Evolutionary conservation across 2,329 filamentous ascomycete species (phyloP), one percentile per base, ranked within the genome.

Genomic region (Fusarium sp.): DNA sequence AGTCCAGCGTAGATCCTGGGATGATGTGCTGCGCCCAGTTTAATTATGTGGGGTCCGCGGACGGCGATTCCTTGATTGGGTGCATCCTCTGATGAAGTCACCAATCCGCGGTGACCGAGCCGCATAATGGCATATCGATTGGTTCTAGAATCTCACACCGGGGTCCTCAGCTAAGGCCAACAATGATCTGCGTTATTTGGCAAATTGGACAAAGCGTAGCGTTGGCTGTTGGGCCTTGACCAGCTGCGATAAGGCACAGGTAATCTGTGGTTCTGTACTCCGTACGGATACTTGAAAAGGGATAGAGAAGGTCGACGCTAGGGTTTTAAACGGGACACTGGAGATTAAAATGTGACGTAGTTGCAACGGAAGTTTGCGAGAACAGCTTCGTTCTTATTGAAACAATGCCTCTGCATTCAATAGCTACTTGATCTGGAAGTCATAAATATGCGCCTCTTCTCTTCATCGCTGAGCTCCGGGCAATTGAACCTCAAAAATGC

Each of bases 51-150:
- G 58, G 58, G 39, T 22, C 45, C 10, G 19, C n/a, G n/a, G 25
- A 3, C 49, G 60, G 60, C 50, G 60, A 62, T 62, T 63, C 58
- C 60, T 43, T 49, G 10, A 50, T 60, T 40, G 19, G 49, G 33
- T 37, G 3, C 6, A 32, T 32, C 37, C 10, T 35, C 17, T 41
- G 17, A 13, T 22, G 6, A 19, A 22, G 23, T 39, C 37, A 30
- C 58, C 60, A 63, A 63, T 63, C 50, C 35, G 44, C 44, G 22
- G 14, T 4, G 27, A 11, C 58, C 20, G 25, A 40, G 23, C 23
- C n/a, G n/a, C 15, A 40, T 4, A 4, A 14, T 62, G 49, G 7
- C 6, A 0, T 23, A 27, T 5, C 43, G 49, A 62, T 62, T 62
- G 49, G 60, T n/a, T 56, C 25, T 44, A 30, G 25, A 41, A 53